phyloP scores from a whole-genome alignment of 1,139 yeast genomes.

The Petasospora fabianii region DNA sequence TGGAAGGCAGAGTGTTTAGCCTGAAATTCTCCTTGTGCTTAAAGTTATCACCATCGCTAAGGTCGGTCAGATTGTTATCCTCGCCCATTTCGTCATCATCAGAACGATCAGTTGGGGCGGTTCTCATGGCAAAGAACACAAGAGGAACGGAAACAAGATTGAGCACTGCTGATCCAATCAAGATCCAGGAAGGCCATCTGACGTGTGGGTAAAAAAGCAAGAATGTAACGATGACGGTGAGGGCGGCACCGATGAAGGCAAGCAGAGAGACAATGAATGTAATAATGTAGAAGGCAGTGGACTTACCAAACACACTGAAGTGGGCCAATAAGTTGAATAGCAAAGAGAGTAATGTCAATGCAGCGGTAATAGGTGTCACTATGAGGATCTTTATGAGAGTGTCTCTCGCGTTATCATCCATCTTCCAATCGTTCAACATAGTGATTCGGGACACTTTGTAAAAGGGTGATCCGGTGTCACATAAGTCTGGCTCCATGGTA shows the following conservation, averaged over 20 bases:
- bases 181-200: conserved; percentile 66
- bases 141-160: conserved; percentile 45
- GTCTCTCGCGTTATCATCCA: conserved; percentile 56
- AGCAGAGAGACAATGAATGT: conserved; percentile 37
- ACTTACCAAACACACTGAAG: conserved; percentile 39
- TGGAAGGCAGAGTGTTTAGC: conserved; percentile 15
- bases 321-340: conserved; percentile 42
- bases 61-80: conserved; percentile 33
- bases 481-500: conserved; percentile 33
- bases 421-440: conserved; percentile 39
- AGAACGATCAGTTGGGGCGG: conserved; percentile 28
- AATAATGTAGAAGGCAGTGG: conserved; percentile 30
- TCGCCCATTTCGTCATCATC: conserved; percentile 29
- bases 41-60: conserved; percentile 30
- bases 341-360: conserved; percentile 49
- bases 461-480: conserved; percentile 47
- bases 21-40: conserved; percentile 13
- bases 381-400: conserved; percentile 68
- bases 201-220: conserved; percentile 61
- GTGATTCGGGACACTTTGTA: conserved; percentile 22
- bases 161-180: conserved; percentile 61
- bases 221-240: conserved; percentile 50
- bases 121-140: conserved; percentile 32
- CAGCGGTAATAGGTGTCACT: conserved; percentile 79
- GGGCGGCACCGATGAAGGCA: conserved; percentile 48